These are phyloP conservation scores for Globisporangium alternatum DNA, from an alignment of 352 stramenopile species.

Conservation along the genomic window DNA sequence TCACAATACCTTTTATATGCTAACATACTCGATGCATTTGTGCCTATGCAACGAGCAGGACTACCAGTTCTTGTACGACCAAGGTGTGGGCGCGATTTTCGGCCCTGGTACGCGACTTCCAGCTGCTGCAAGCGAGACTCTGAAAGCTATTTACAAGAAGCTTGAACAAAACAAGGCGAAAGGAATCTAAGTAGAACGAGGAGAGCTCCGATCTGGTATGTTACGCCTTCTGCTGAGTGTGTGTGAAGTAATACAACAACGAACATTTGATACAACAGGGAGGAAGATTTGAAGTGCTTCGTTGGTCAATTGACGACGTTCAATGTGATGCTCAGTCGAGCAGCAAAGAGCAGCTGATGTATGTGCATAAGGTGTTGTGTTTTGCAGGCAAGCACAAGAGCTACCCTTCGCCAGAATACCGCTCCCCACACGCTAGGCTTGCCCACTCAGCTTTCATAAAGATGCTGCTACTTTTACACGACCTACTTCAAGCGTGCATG, in stretches of 20 bases:
- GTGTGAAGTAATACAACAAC: slow-evolving; percentile 1
- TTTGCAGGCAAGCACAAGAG: no score
- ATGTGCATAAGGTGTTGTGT: no score
- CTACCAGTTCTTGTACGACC: slow-evolving; percentile 94
- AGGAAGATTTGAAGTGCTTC: no score
- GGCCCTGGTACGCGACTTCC: slow-evolving; percentile 94
- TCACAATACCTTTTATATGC: background rate
- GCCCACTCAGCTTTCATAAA: no score
- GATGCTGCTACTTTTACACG: no score
- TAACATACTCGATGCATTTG: background rate
- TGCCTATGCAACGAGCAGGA: slow-evolving; percentile 52
- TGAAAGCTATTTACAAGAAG: slow-evolving; percentile 59
- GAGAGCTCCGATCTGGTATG: background rate
- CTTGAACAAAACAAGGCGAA: slow-evolving; percentile 38
- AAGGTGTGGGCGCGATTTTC: slow-evolving; percentile 92
- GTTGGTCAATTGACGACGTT: no score
- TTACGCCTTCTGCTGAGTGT: slow-evolving; percentile 1
- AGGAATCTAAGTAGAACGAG: slow-evolving; percentile 22
- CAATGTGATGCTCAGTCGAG: no score
- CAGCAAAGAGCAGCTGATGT: no score
- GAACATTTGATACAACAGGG: no score
- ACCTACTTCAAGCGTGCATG: no score
- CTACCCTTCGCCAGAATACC: no score
- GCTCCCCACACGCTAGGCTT: no score
- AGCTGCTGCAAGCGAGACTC: slow-evolving; percentile 58